Evolutionary conservation across 768 basidiomycete genomes (phyloP), one percentile per base, ranked within the genome.

Genomic region (Mycena crocata): DNA sequence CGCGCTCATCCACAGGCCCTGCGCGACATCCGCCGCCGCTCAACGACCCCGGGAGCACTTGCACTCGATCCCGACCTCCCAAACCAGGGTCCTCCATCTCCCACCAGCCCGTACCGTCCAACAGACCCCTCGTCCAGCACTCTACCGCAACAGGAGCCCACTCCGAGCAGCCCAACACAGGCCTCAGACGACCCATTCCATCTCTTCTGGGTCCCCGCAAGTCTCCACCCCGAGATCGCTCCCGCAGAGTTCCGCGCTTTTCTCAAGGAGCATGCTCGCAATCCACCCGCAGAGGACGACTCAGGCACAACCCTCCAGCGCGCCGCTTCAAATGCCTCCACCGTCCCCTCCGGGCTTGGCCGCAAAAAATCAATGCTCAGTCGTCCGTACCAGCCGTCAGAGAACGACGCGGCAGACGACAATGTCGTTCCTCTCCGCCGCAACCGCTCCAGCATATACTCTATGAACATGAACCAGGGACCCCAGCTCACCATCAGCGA

Each of bases 201-300:
- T 78, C 88, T 98, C 69, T 99, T 99, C 85, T 99, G 98, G 98
- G 95, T 99, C 31, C 98, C 98, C 57, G 98, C 98, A 19, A 89
- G 92, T 63, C 84, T 98, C 37, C 98, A 99, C 77, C 98, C 98
- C 32, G 98, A 99, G 83, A 93, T 99, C 74, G 97, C 96, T 0
- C 98, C 98, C 26, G 92, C 90, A 50, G 96, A 99, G 78, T 99
- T 99, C 79, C 89, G 94, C 56, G 92, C 90, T 14, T 98, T 99
- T 77, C 88, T 99, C 71, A 93, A 96, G 77, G 94, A 97, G 72
- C 98, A 99, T 80, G 87, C 95, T 14, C 87, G 90, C 66, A 78
- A 85, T 10, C 85, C 86, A 48, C 78, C 87, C 39, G 78, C 84
- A 30, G 89, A 88, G 67, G 87, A 82, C 68, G 76, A 75, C n/a